Percentiles rank a stretch among this genome's conserved stretches.
These are phyloP conservation scores for Cryptococcus hybrid DNA, from an alignment of 1,284 basidiomycete genomes.

Conservation along the genomic window DNA sequence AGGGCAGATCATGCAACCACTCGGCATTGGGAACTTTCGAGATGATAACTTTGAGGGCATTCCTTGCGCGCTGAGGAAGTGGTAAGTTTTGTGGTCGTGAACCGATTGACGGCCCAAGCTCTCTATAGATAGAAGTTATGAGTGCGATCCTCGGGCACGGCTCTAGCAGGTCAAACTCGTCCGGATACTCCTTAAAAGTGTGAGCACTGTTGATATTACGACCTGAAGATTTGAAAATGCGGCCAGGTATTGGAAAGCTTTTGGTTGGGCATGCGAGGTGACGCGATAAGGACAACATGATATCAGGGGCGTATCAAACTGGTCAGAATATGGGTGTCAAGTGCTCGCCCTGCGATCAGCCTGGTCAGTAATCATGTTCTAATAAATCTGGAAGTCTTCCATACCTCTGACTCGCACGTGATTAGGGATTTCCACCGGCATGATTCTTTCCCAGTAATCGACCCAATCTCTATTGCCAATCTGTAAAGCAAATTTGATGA, in stretches of 20 bases:
- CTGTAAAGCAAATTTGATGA: constrained; percentile 63
- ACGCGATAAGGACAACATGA: constrained; percentile 43
- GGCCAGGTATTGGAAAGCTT: not conserved
- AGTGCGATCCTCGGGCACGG: not conserved
- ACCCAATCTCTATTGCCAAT: constrained; percentile 73
- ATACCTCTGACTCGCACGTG: not conserved
- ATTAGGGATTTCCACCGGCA: constrained; percentile 53
- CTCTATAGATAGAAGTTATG: not conserved
- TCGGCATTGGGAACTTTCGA: constrained; percentile 54
- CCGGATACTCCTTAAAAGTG: not conserved
- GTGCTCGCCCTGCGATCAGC: not conserved
- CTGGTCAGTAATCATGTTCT: not conserved
- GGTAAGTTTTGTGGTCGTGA: not conserved
- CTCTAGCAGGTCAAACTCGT: not conserved
- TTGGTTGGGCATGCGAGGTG: constrained; percentile 38
- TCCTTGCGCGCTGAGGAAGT: constrained; percentile 53
- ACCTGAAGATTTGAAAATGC: not conserved
- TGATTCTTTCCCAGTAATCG: constrained; percentile 80
- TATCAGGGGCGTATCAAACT: constrained; percentile 45
- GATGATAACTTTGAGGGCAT: constrained; percentile 64
- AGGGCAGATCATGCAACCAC: constrained; percentile 57
- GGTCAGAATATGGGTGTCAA: constrained; percentile 30
- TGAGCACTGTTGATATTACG: constrained; percentile 20
- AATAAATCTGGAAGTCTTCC: no score
- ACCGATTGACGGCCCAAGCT: not conserved